These are phyloP conservation scores for Euphorbia peplus DNA, from an alignment of 345 rosid genomes.

Conservation along the genomic window DNA sequence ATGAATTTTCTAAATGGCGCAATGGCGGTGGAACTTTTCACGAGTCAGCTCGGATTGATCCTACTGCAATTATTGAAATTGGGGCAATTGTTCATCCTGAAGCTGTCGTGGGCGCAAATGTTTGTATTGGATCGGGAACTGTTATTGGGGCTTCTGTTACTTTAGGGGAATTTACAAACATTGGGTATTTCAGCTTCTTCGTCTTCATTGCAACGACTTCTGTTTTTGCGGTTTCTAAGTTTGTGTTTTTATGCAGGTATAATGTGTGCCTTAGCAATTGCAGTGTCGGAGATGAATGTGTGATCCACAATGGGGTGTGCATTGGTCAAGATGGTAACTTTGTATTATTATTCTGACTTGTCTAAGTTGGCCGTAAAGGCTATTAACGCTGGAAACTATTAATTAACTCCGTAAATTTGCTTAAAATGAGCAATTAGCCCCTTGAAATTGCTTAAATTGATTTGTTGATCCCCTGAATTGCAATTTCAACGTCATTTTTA, in stretches of 20 bases:
- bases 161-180: conserved; percentile 50
- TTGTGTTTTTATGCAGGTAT: conserved; percentile 39
- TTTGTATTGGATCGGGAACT: conserved; percentile 63
- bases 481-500: too few relatives aligned
- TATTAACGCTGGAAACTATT: too few relatives aligned
- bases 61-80: conserved; percentile 48
- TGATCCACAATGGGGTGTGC: conserved; percentile 70
- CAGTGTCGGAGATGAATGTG: conserved; percentile 61
- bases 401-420: background rate
- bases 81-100: conserved; percentile 62
- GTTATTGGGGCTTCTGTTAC: conserved; percentile 61
- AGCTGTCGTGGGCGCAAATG: conserved; percentile 52
- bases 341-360: background rate
- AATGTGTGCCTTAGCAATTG: conserved; percentile 66
- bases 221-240: background rate
- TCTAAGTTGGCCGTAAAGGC: too few relatives aligned
- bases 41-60: conserved; percentile 50
- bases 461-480: background rate
- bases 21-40: conserved; percentile 73
- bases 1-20: conserved; percentile 45
- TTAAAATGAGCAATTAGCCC: background rate
- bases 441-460: background rate
- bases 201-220: background rate
- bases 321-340: conserved; percentile 85
- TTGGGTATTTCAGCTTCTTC: conserved; percentile 41